Evolutionary conservation across 108 stramenopile genomes (phyloP).

Genomic region (Fragilariopsis cylindrus): DNA sequence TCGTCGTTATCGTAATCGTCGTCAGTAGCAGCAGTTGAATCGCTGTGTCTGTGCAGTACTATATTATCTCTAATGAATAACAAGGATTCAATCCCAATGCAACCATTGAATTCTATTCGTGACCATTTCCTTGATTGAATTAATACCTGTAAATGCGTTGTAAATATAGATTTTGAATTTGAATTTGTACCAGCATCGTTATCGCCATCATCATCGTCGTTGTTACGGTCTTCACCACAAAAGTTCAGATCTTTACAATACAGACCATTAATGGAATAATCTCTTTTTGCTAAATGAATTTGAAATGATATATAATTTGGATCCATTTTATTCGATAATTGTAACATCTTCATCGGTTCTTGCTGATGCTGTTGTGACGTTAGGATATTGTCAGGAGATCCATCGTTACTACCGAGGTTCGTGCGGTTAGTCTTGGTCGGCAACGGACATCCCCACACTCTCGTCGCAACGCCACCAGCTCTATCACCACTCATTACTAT

Average conservation of each 20-base stretch:
- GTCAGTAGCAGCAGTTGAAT: too few relatives aligned
- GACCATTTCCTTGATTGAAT: conserved; percentile 4
- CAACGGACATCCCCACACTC: not conserved
- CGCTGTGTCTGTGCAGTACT: not conserved
- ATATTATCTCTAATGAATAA: not conserved
- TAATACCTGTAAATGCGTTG: not conserved
- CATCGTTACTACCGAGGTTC: not conserved
- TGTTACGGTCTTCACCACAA: too few relatives aligned
- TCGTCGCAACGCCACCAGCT: conserved; percentile 4
- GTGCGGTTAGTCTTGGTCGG: not conserved
- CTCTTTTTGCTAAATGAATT: not conserved
- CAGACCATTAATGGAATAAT: not conserved
- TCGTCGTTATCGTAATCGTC: not conserved
- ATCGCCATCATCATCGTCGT: too few relatives aligned
- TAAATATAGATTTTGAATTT: not conserved
- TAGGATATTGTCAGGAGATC: not conserved
- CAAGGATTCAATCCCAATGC: conserved; percentile 1
- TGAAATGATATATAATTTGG: conserved; percentile 8
- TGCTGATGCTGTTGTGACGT: not conserved
- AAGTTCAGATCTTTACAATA: not conserved
- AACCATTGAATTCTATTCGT: conserved; percentile 5
- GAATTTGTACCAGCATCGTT: too few relatives aligned
- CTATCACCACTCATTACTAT: not conserved
- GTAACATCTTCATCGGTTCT: not conserved
- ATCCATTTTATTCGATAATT: conserved; percentile 7